Evolutionary conservation across 805 yeast species (phyloP).

Genomic region (Tetrapisispora pingtungensis): DNA sequence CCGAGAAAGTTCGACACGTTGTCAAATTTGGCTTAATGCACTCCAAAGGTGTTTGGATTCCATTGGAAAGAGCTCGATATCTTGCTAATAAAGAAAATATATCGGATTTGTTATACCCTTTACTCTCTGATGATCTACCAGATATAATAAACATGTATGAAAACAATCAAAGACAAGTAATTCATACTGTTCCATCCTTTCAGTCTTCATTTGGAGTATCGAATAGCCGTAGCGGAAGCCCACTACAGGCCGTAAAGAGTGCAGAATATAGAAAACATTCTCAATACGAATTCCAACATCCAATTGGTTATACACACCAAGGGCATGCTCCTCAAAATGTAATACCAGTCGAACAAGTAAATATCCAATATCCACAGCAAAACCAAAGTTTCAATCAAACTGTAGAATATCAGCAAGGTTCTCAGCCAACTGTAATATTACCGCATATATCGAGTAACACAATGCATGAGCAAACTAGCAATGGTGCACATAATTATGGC

Average conservation of each 20-base stretch:
- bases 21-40: constrained; percentile 85
- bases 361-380: background rate
- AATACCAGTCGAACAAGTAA: background rate
- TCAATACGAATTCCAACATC: background rate
- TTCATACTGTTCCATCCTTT: no score
- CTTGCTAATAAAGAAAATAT: constrained; percentile 77
- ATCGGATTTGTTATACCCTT: constrained; percentile 52
- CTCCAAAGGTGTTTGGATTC: constrained; percentile 84
- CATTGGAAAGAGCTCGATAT: constrained; percentile 70
- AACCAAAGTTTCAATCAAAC: background rate
- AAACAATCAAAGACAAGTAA: background rate
- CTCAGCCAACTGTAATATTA: background rate
- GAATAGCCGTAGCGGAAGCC: background rate
- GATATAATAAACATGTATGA: background rate
- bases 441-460: background rate
- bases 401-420: background rate
- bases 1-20: constrained; percentile 67
- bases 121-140: constrained; percentile 58
- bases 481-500: background rate
- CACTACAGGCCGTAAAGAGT: background rate
- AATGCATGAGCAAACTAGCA: background rate
- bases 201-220: background rate
- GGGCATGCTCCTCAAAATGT: background rate
- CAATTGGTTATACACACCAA: background rate
- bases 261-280: background rate